These are phyloP conservation scores for Botrytis medusae DNA, from an alignment of 2,329 filamentous ascomycete genomes.

Conservation along the genomic window DNA sequence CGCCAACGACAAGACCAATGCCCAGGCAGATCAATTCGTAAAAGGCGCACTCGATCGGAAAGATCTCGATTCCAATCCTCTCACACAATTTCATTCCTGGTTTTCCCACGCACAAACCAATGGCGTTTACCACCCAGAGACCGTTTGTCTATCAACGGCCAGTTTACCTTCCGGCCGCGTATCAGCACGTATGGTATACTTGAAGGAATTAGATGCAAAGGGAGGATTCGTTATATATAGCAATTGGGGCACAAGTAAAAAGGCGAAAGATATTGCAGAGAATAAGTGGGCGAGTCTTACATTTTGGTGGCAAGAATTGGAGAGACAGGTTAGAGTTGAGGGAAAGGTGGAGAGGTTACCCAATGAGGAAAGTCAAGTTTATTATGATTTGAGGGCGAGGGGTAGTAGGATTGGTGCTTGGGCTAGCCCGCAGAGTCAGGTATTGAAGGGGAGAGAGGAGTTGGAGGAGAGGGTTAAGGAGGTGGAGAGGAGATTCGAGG, in stretches of 20 bases:
- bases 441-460: slow-evolving; percentile 68
- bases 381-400: slow-evolving; percentile 68
- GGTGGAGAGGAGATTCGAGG: slow-evolving; percentile 72
- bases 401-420: slow-evolving; percentile 87
- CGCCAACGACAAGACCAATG: slow-evolving; percentile 54
- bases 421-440: slow-evolving; percentile 85
- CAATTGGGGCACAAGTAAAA: slow-evolving; percentile 79
- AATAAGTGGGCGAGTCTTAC: slow-evolving; percentile 82
- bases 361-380: slow-evolving; percentile 68
- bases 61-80: slow-evolving; percentile 66
- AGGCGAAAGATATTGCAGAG: slow-evolving; percentile 64
- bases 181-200: slow-evolving; percentile 82
- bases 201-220: slow-evolving; percentile 82
- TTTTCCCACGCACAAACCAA: slow-evolving; percentile 67
- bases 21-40: slow-evolving; percentile 76
- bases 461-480: slow-evolving; percentile 78
- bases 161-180: slow-evolving; percentile 80
- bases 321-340: slow-evolving; percentile 90
- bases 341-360: slow-evolving; percentile 68
- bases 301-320: slow-evolving; percentile 85
- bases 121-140: slow-evolving; percentile 75
- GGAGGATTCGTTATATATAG: slow-evolving; percentile 86
- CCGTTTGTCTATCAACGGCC: slow-evolving; percentile 84
- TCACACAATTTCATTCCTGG: slow-evolving; percentile 87
- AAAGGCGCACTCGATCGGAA: slow-evolving; percentile 59